Conservation (phyloP, 2,329 filamentous ascomycete genomes). For the Periconia sp. region DNA sequence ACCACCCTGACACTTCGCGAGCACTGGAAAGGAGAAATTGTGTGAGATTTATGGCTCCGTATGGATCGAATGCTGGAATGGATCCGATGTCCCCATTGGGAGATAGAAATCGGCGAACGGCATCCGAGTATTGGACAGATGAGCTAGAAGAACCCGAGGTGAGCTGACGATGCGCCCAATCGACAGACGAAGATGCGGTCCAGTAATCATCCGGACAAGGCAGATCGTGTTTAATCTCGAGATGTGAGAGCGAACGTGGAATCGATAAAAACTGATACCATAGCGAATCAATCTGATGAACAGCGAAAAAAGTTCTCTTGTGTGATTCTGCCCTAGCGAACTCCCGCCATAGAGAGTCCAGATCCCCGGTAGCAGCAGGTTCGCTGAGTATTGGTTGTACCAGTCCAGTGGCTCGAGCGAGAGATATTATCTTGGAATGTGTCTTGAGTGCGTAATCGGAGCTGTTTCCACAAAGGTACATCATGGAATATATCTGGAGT, state of each 20-base stretch:
- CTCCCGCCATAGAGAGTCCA: constrained; percentile 22
- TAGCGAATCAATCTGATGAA: constrained; percentile 27
- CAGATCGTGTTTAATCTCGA: constrained; percentile 29
- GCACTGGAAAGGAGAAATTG: constrained; percentile 30
- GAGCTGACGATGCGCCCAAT: constrained; percentile 24
- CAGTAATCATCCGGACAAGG: constrained; percentile 26
- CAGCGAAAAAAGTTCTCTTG: constrained; percentile 24
- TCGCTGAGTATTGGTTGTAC: constrained; percentile 18
- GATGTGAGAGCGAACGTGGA: constrained; percentile 27
- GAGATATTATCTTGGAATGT: constrained; percentile 25
- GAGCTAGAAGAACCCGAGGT: constrained; percentile 9
- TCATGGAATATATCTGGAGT: constrained; percentile 22
- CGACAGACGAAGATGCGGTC: constrained; percentile 17
- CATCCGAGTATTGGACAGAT: constrained; percentile 20
- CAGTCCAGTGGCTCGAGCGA: constrained; percentile 23
- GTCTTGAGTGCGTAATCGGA: constrained; percentile 26
- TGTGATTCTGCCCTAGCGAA: constrained; percentile 18
- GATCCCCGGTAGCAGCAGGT: constrained; percentile 14
- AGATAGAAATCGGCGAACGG: constrained; percentile 20
- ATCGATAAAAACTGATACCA: constrained; percentile 32
- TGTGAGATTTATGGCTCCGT: constrained; percentile 27
- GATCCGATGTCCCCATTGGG: constrained; percentile 11
- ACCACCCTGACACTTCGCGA: constrained; percentile 29
- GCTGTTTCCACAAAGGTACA: constrained; percentile 22
- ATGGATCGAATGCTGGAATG: constrained; percentile 27